Evolutionary conservation across 768 basidiomycete species (phyloP).

Genomic region (Leucosporidium creatinivorum): DNA sequence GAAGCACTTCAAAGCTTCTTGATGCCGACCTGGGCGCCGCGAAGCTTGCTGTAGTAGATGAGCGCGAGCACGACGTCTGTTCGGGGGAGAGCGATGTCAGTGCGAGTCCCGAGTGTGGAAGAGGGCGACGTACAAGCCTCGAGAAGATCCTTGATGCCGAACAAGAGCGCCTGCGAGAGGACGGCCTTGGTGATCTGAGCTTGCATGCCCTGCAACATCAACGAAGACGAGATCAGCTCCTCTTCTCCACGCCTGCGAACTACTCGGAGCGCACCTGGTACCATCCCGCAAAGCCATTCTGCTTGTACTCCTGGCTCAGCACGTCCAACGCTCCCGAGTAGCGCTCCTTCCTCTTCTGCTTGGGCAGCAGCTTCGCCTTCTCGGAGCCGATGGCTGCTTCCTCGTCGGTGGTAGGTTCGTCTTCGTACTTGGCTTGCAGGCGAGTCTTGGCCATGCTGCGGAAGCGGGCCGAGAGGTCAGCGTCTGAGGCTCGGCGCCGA

Average conservation of each 20-base stretch:
- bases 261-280: slow-evolving; percentile 63
- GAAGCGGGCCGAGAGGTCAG: too few relatives aligned
- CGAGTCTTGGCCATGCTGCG: slow-evolving; percentile 52
- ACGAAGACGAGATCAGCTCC: not conserved
- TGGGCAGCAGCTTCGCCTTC: slow-evolving; percentile 14
- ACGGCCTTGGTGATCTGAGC: slow-evolving; percentile 96
- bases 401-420: slow-evolving; percentile 41
- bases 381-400: slow-evolving; percentile 33
- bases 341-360: slow-evolving; percentile 41
- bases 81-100: not conserved
- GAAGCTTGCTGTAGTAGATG: slow-evolving; percentile 13
- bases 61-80: slow-evolving; percentile 28
- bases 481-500: too few relatives aligned
- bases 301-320: slow-evolving; percentile 60
- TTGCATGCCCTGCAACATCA: slow-evolving; percentile 67
- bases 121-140: slow-evolving; percentile 47
- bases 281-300: slow-evolving; percentile 83
- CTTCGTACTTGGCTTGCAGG: slow-evolving; percentile 47
- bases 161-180: slow-evolving; percentile 85
- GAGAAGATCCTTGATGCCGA: slow-evolving; percentile 96
- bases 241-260: not conserved
- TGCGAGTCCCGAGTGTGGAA: not conserved
- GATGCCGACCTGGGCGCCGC: slow-evolving; percentile 21
- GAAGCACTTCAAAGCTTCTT: slow-evolving; percentile 1
- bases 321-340: slow-evolving; percentile 72